Percentiles rank a stretch among this genome's conserved stretches.
Conservation (phyloP, 345 rosid genomes). For the Gossypium anomalum region DNA sequence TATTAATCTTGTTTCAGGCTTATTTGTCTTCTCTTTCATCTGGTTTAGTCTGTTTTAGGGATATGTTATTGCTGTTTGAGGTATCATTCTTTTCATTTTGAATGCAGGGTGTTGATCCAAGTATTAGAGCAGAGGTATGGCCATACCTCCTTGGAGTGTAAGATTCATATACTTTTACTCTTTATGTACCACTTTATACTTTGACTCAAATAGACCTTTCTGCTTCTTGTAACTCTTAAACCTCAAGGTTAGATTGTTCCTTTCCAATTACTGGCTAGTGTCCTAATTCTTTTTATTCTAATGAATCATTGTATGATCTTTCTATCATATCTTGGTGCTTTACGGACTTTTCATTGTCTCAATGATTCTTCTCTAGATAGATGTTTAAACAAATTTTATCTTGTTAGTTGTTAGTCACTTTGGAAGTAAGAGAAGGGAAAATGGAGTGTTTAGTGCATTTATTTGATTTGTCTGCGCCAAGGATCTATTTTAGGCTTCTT, state of each 20-base stretch:
- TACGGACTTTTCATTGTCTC: not conserved
- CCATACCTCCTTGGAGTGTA: conserved; percentile 95
- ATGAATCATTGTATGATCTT: not conserved
- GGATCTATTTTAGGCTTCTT: not conserved
- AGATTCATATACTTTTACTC: conserved; percentile 23
- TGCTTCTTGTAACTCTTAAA: not conserved
- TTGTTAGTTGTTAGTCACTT: not conserved
- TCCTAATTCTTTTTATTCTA: not conserved
- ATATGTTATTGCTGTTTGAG: conserved; percentile 11
- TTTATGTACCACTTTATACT: not conserved
- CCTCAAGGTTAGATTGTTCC: conserved; percentile 4
- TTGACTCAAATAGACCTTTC: not conserved
- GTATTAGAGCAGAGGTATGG: conserved; percentile 90
- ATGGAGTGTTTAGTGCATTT: not conserved
- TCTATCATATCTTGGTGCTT: not conserved
- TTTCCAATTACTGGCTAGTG: not conserved
- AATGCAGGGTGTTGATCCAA: conserved; percentile 81
- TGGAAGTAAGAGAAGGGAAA: not conserved
- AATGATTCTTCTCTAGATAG: not conserved
- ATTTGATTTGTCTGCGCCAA: not conserved
- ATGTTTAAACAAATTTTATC: not conserved
- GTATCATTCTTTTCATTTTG: conserved; percentile 9
- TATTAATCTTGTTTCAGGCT: conserved; percentile 5
- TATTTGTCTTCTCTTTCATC: not conserved
- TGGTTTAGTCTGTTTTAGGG: not conserved